Evolutionary conservation across 805 yeast genomes (phyloP).

Genomic region (Yamadazyma endophytica): DNA sequence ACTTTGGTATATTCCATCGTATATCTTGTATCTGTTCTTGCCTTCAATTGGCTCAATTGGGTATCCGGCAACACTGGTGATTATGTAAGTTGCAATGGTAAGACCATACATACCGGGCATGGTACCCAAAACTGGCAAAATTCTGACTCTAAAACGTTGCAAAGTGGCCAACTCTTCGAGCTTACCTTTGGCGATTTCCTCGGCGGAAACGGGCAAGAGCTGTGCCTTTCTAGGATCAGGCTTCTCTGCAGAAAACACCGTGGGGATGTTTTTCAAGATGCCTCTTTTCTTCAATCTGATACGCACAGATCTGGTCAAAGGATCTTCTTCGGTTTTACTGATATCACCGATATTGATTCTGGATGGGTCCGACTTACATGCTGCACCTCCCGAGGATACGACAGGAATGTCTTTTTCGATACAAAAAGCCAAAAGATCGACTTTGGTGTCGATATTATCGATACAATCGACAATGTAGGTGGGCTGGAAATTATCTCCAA

Average conservation of each 20-base stretch:
- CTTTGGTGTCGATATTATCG: conserved; percentile 96
- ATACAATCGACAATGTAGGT: conserved; percentile 90
- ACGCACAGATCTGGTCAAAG: conserved; percentile 82
- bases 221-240: conserved; percentile 94
- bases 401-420: conserved; percentile 58
- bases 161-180: conserved; percentile 86
- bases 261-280: conserved; percentile 70
- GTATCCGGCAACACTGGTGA: conserved; percentile 80
- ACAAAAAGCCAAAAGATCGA: conserved; percentile 78
- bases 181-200: conserved; percentile 72
- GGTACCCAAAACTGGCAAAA: conserved; percentile 92
- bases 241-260: conserved; percentile 90
- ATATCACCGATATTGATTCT: conserved; percentile 87
- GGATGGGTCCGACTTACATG: conserved; percentile 93
- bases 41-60: conserved; percentile 91
- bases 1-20: conserved; percentile 78
- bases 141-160: conserved; percentile 87
- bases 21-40: conserved; percentile 77
- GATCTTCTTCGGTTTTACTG: conserved; percentile 88
- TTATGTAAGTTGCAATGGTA: conserved; percentile 77
- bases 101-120: conserved; percentile 97
- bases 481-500: conserved; percentile 50
- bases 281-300: conserved; percentile 80
- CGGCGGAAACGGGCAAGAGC: conserved; percentile 78
- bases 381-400: conserved; percentile 94